Evolutionary conservation across 176 grass and related monocot genomes (phyloP), one percentile per base, ranked within the genome.

Genomic region (Thinopyrum elongatum): DNA sequence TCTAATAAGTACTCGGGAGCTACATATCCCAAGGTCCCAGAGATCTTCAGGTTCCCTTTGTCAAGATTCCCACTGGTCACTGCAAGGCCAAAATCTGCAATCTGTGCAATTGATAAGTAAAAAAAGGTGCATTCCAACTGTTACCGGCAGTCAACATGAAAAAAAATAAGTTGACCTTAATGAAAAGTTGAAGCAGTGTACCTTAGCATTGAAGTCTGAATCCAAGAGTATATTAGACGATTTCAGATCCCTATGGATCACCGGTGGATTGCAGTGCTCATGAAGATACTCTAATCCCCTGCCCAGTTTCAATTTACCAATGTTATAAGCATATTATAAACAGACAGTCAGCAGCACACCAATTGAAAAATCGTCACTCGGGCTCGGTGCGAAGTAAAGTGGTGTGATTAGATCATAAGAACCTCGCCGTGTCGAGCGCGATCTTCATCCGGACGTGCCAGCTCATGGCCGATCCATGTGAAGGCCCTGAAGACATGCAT

Each of bases 191-290:
- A 36, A 87, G 41, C 30, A 63, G 31, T 55, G 34, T 74, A 99
- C 97, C 97, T 96, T 99, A 16, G 97, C 90, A 76, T 90, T 94
- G 80, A 91, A 99, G 46, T 96, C 88, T 78, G 90, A 92, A 85
- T 96, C 94, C 75, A 99, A 86, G 87, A 99, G 97, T 88, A 99
- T 91, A 81, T 99, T 99, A 78, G 97, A 99, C n/a, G 92, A 96
- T 68, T 99, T 99, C 44, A 99, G 82, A 86, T 99, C 97, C 88
- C 94, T 99, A 89, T 99, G 97, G 55, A 96, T 96, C 21, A 96
- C 91, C 3, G 94, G 90, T 46, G 94, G 97, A 22, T 76, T 93
- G 82, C 94, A 99, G 87, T 99, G 94, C 80, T 99, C 97, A 72
- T 99, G 97, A 86, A 99, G 91, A 78, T 99, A 99, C 78, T 99